Conservation (phyloP, 768 basidiomycete genomes). For the Tricholoma flavovirens region DNA sequence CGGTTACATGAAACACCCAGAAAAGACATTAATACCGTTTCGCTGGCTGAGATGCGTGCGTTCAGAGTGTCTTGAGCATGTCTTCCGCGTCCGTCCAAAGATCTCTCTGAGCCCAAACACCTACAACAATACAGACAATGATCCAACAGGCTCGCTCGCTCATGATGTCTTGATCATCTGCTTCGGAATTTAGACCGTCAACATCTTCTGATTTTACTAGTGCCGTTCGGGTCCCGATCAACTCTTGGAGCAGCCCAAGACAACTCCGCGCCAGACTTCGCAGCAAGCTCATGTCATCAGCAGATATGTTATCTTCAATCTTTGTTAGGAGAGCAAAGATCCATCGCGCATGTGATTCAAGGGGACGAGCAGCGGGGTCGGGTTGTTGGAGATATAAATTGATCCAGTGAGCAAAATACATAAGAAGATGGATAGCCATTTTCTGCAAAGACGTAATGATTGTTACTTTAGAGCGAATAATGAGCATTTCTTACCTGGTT, state of each 20-base stretch:
- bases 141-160: conserved; percentile 65
- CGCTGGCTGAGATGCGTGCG: background rate
- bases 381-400: conserved; percentile 49
- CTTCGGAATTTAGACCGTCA: background rate
- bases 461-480: conserved; percentile 5
- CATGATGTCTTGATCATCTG: conserved; percentile 18
- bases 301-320: conserved; percentile 61
- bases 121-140: conserved; percentile 55
- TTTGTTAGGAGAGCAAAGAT: conserved; percentile 69
- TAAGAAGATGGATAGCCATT: conserved; percentile 67
- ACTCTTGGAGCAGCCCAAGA: conserved; percentile 42
- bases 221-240: conserved; percentile 17
- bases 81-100: conserved; percentile 73
- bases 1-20: background rate
- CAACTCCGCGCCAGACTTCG: conserved; percentile 74
- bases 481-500: conserved; percentile 52
- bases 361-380: conserved; percentile 33
- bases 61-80: conserved; percentile 29
- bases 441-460: conserved; percentile 36
- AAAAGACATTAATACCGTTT: background rate
- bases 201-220: conserved; percentile 7
- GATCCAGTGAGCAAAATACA: conserved; percentile 84
- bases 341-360: conserved; percentile 66
- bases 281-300: conserved; percentile 73
- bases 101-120: conserved; percentile 75